Base-by-base conservation (phyloP, 345 rosid species). In the Populus simonii region DNA sequence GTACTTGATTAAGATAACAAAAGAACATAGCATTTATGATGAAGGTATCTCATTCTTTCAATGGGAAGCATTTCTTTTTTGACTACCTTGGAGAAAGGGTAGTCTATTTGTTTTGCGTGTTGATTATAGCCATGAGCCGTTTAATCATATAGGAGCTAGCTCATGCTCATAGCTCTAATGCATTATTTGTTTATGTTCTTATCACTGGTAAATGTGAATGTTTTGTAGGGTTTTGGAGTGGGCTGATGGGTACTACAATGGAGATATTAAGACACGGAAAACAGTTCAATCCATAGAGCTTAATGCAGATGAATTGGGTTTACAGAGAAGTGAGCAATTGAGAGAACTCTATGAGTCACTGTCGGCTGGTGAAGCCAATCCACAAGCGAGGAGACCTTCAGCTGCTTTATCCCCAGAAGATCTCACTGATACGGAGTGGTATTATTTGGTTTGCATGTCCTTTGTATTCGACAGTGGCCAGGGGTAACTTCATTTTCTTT, bases 361-460 rank as follows among this genome's bases (percentile, higher is more conserved):
- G 16, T 89, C 89, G 0, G 77, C 86, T 15, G 89, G 88, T 15
- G 92, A 91, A 80, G 85, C 87, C 66, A 86, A 78, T 27, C 84
- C 92, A 25, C 93, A 86, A 74, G 85, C 88, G 71, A 89, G 88
- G 83, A 88, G 93, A 79, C 91, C 93, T 41, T 89, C 97, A 23
- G 90, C 88, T 27, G 89, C 98, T 31, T 88, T 96, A 38, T 96
- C 98, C 9, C 98, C 97, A 9, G 99, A 92, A 76, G 99, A 96
- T 83, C 98, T 96, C 63, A 84, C 98, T 47, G 95, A 94, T 86
- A 84, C 97, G 7, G 98, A 95, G 82, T 95, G 99, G 99, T 95
- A 92, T 71, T 95, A 91, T 87, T 83, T 95, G 86, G 97, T 95
- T 63, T 95, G 99, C 89, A 93, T 95, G 99, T 93, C 99, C 68